phyloP scores from a whole-genome alignment of 2,329 filamentous ascomycete genomes.

The Pyricularia sp. region DNA sequence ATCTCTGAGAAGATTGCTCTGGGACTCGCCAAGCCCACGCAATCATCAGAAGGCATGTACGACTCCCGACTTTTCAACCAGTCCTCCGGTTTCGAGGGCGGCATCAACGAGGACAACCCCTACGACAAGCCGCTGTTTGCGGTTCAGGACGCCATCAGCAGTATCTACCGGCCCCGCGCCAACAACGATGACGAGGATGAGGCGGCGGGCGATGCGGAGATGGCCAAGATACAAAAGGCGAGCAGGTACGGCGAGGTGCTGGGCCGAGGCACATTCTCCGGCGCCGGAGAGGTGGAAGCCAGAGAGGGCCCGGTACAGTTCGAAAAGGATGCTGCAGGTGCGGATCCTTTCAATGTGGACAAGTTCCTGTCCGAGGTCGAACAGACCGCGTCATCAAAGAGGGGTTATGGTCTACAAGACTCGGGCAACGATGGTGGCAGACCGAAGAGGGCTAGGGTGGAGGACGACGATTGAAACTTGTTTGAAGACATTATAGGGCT shows the following conservation, averaged over 20 bases:
- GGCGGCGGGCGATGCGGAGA: constrained; percentile 69
- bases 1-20: constrained; percentile 96
- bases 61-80: constrained; percentile 94
- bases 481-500: neutral
- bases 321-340: constrained; percentile 60
- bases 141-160: constrained; percentile 87
- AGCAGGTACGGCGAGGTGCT: constrained; percentile 79
- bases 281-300: constrained; percentile 71
- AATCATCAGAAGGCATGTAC: constrained; percentile 90
- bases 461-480: constrained; percentile 45
- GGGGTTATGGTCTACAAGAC: constrained; percentile 69
- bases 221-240: constrained; percentile 79
- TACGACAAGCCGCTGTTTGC: constrained; percentile 98
- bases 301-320: constrained; percentile 93
- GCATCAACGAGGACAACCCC: constrained; percentile 94
- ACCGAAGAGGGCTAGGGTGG: constrained; percentile 68
- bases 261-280: constrained; percentile 86
- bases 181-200: constrained; percentile 67
- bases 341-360: constrained; percentile 88
- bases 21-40: constrained; percentile 88
- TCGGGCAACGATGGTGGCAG: constrained; percentile 21
- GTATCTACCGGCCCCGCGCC: constrained; percentile 78
- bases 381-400: constrained; percentile 52
- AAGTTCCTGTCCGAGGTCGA: constrained; percentile 80
- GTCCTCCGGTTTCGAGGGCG: constrained; percentile 78